phyloP scores from a whole-genome alignment of 306 rosid species.

The Prunus dulcis region DNA sequence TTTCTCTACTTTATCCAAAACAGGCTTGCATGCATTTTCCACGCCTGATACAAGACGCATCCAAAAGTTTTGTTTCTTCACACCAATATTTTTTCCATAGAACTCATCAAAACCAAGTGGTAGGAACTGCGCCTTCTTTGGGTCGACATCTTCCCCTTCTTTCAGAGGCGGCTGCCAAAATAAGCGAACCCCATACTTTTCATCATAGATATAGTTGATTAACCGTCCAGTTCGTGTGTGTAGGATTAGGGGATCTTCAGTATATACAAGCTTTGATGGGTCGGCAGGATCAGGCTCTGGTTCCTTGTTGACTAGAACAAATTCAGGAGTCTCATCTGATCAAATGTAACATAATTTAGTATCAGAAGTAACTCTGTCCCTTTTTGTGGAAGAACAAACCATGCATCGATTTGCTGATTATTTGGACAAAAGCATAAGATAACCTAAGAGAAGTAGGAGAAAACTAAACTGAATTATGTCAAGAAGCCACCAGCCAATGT shows the following conservation, averaged over 20 bases:
- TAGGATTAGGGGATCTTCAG: slow-evolving; percentile 78
- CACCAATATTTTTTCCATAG: slow-evolving; percentile 39
- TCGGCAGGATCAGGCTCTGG: slow-evolving; percentile 88
- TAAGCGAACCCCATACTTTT: slow-evolving; percentile 68
- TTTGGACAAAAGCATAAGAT: background rate
- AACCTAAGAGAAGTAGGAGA: slow-evolving; percentile 2
- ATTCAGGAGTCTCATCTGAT: slow-evolving; percentile 81
- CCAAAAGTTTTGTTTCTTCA: slow-evolving; percentile 29
- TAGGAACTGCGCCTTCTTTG: slow-evolving; percentile 58
- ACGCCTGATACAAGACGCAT: slow-evolving; percentile 36
- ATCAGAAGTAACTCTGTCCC: background rate
- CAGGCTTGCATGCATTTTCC: slow-evolving; percentile 52
- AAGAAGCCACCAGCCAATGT: background rate
- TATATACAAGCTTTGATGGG: slow-evolving; percentile 65
- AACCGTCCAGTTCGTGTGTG: slow-evolving; percentile 78
- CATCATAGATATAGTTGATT: slow-evolving; percentile 80
- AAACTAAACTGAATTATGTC: background rate
- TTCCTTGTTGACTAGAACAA: slow-evolving; percentile 73
- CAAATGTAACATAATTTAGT: slow-evolving; percentile 18
- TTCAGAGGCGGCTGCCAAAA: slow-evolving; percentile 86
- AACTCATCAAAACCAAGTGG: slow-evolving; percentile 88
- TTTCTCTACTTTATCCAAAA: slow-evolving; percentile 49
- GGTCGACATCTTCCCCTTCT: slow-evolving; percentile 65
- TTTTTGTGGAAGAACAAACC: slow-evolving; percentile 2
- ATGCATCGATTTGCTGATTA: background rate